Base-by-base conservation (phyloP, 352 stramenopile species). In the Vaucheria bursata region DNA sequence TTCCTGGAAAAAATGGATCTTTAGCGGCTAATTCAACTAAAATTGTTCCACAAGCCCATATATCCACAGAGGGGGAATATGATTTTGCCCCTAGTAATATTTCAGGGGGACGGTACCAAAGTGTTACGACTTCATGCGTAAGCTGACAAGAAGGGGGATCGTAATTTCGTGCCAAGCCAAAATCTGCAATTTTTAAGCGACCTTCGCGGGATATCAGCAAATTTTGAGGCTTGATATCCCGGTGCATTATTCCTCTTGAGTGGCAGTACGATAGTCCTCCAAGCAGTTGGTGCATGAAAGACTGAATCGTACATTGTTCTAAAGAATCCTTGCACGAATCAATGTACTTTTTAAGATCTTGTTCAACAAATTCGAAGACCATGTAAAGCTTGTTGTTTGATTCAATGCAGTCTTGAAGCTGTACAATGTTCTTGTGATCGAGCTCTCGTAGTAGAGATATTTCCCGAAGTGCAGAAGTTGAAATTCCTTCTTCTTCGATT, bases 321-420 rank as follows among this genome's bases (percentile, higher is more conserved):
- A 94, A 79, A 33, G 90, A 81, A 36, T 89, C 91, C 31, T 86
- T 86, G 74, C 80, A 87, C 33, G 84, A 84, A 79, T 96, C 90
- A 80, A 95, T 90, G 77, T 93, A 93, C 79, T 93, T 93, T 86
- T 98, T 98, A 33, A 99, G 88, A 85, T 99, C 95, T 64, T 95
- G 92, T 84, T 99, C 95, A 75, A 99, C 93, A 79, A 98, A 98
- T 89, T 99, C 96, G 82, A 99, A 99, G 1, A 99, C 94, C 36
- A 99, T 89, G 84, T 98, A 98, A 36, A 99, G 91, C 85, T 95
- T 96, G 36, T n/a, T n/a, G n/a, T 93, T 88, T 76, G 87, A 85
- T 68, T 93, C 88, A 4, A 92, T 88, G 40, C 89, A 92, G 74
- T 94, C 89, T 70, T 90, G 75, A 33, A 84, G 90, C 89, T 95